Conservation (phyloP, 257 asterid species). For the Anisodus tanguticus region DNA sequence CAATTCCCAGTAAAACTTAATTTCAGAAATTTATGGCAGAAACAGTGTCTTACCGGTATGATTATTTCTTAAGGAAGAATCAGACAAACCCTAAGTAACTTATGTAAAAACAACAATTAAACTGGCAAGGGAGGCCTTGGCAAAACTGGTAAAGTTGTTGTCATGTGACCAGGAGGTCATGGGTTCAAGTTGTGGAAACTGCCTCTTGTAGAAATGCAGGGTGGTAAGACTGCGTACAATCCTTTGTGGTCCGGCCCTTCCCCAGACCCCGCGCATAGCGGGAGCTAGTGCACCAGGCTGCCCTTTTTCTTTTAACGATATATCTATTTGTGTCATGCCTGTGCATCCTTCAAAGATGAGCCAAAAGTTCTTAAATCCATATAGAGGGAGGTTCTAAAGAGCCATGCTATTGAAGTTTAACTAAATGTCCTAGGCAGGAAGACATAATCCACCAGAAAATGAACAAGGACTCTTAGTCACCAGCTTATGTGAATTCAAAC, state of each 20-base stretch:
- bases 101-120: background rate
- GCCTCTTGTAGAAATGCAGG: too few relatives aligned
- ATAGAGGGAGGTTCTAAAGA: background rate
- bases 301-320: background rate
- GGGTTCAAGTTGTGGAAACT: too few relatives aligned
- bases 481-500: background rate
- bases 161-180: too few relatives aligned
- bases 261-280: too few relatives aligned
- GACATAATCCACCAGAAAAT: background rate
- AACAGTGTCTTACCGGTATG: background rate
- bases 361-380: background rate
- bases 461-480: background rate
- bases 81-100: background rate
- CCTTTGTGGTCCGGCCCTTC: too few relatives aligned
- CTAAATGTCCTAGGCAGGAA: background rate
- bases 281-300: too few relatives aligned
- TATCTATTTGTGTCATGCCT: background rate
- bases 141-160: too few relatives aligned
- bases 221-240: too few relatives aligned
- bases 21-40: conserved; percentile 1
- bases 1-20: background rate
- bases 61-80: background rate
- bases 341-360: background rate
- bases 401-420: background rate
- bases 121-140: too few relatives aligned